Percentiles rank a stretch among this genome's conserved stretches.
Evolutionary conservation across 1,139 yeast species (phyloP).

Genomic region (Debaryomyces nepalensis): DNA sequence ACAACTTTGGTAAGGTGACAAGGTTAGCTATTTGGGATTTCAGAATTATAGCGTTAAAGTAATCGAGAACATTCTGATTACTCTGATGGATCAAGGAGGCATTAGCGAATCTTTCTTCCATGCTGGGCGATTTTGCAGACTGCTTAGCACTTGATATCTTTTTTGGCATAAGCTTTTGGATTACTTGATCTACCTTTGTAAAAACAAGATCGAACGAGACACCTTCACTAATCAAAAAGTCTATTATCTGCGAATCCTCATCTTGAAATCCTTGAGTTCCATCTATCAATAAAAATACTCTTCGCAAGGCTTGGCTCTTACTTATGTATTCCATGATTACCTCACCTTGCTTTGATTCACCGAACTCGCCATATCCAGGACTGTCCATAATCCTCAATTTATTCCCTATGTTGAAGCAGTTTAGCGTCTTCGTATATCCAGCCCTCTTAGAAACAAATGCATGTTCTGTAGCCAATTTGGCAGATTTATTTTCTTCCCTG

Average conservation of each 20-base stretch:
- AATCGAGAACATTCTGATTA: constrained; percentile 29
- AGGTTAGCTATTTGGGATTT: constrained; percentile 28
- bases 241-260: constrained; percentile 59
- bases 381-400: constrained; percentile 72
- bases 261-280: constrained; percentile 59
- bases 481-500: constrained; percentile 30
- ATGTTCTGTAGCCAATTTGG: constrained; percentile 36
- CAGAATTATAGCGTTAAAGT: constrained; percentile 29
- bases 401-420: constrained; percentile 70
- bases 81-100: constrained; percentile 21
- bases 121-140: neutral
- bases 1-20: constrained; percentile 35
- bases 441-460: constrained; percentile 66
- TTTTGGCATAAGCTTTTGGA: constrained; percentile 27
- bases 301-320: constrained; percentile 54
- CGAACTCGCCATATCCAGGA: constrained; percentile 84
- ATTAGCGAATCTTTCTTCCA: constrained; percentile 7
- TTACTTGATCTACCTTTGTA: constrained; percentile 71
- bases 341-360: constrained; percentile 66
- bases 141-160: constrained; percentile 5
- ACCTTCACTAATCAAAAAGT: constrained; percentile 56
- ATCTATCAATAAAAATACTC: constrained; percentile 66
- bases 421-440: constrained; percentile 78
- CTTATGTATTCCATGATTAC: constrained; percentile 65
- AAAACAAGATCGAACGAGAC: constrained; percentile 73